Evolutionary conservation across 805 yeast species (phyloP), one percentile per base, ranked within the genome.

Genomic region (Kodamaea laetipori): DNA sequence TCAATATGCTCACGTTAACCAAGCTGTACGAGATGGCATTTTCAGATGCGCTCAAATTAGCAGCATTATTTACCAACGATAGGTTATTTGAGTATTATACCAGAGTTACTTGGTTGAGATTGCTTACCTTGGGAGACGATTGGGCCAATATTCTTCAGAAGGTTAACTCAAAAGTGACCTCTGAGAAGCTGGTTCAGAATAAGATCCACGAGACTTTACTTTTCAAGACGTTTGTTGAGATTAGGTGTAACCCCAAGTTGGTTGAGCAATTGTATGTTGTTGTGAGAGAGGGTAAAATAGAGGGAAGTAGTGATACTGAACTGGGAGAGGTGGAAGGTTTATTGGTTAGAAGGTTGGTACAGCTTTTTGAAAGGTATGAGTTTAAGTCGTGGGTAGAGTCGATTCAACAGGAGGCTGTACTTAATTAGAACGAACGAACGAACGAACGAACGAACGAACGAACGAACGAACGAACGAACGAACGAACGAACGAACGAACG

Each of bases 21-120:
- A 67, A 71, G 38, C 70, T 69, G 4, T 47, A 50, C 2, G 53
- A 28, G 41, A 24, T 38, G 36, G 64, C 61, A 4, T 70, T 61
- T 41, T 54, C 68, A 0, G 60, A 65, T 45, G 82, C 88, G 0
- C 64, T 84, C 43, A 75, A 74, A 48, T 58, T 82, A 4, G 58
- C 83, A 1, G 71, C 78, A 6, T 58, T 74, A 37, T 56, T 63
- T 8, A 45, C 52, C 4, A 62, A 64, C 45, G 69, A 66, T 17
- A 35, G 39, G 11, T 25, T 42, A 6, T 62, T 50, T 40, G 55
- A 51, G 31, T 47, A 50, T 21, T 56, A 58, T 23, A 48, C 61
- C 7, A 52, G 52, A 32, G 44, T 54, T 6, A 61, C 82, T 0
- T 85, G 90, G 89, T 71, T 77, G 50, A 67, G 90, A 48, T 67